A percentile compares a stretch with the other conserved stretches of the same genome.
Evolutionary conservation across 1,284 basidiomycete genomes (phyloP).

Genomic region (Ustilago nuda): DNA sequence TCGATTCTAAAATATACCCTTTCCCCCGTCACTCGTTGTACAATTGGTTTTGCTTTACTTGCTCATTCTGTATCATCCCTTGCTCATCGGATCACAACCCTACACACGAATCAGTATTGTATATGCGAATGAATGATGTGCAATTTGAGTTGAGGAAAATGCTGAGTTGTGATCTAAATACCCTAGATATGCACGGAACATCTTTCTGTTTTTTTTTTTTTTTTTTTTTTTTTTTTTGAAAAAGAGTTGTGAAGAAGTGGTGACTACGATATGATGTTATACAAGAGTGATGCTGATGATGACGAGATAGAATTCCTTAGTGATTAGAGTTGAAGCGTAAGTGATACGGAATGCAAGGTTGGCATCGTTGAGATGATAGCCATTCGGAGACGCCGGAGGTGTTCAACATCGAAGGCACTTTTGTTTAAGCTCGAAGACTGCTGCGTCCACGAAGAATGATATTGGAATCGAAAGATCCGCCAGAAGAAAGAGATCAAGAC

Average conservation of each 20-base stretch:
- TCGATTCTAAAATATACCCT: conserved; percentile 17
- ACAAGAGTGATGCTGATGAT: conserved; percentile 6
- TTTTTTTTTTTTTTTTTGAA: background rate
- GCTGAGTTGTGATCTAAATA: background rate
- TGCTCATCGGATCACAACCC: background rate
- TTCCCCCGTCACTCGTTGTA: background rate
- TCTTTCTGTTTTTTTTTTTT: conserved; percentile 3
- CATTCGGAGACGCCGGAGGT: conserved; percentile 32
- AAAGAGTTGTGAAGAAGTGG: background rate
- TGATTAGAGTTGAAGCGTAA: conserved; percentile 35
- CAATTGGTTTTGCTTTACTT: background rate
- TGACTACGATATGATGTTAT: conserved; percentile 6
- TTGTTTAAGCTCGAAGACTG: conserved; percentile 15
- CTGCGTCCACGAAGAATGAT: conserved; percentile 16
- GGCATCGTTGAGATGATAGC: conserved; percentile 35
- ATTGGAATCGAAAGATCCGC: conserved; percentile 29
- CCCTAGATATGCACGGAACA: background rate
- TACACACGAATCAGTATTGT: background rate
- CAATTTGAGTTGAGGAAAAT: background rate
- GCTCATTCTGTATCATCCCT: background rate
- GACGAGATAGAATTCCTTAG: background rate
- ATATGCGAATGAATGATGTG: background rate
- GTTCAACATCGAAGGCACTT: conserved; percentile 20
- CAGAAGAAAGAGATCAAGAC: conserved; percentile 31
- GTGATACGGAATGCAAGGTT: conserved; percentile 5